Evolutionary conservation across 805 yeast species (phyloP), one percentile per base, ranked within the genome.

Genomic region (Kregervanrija pseudodelftensis): DNA sequence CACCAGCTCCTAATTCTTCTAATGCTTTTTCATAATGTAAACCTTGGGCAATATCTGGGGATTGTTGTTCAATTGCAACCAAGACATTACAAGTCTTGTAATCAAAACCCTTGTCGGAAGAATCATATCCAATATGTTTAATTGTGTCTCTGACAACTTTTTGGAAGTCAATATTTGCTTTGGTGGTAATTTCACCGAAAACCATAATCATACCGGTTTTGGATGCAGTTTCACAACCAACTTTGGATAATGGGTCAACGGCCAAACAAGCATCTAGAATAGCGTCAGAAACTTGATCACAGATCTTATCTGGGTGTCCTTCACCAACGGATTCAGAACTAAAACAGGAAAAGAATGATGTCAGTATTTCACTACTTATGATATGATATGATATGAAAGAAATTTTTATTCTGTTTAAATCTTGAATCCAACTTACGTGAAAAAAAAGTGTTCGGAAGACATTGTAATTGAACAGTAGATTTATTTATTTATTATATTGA

Each of bases 181-280:
- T 85, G 73, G 99, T 93, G 74, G 99, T 91, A 70, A 93, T 93
- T 74, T 93, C 99, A 75, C 99, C 99, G 65, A 93, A 93, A 55
- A 93, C 97, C 95, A 93, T 85, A 65, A 93, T 89, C 95, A 93
- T 82, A 76, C 99, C 99, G 55, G 99, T 93, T 77, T 93, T 93
- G 61, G 98, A 84, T 55, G 99, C 98, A 49, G 99, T 87, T 74
- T 93, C 99, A 77, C 99, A 93, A 41, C 96, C 99, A 67, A 93
- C 99, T 77, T 93, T 93, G 58, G 99, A 93, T 60, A 87, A 77
- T 51, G 99, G 99, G 71, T 93, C 99, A 58, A 74, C 95, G 46
- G 86, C 80, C 60, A 93, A 76, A 78, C 98, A 91, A 57, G 99
- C 99, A 65, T 93, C 99, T 59, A 93, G 79, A 63, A 93, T 87